A percentile compares a stretch with the other conserved stretches of the same genome.
Conservation (phyloP, 2,329 filamentous ascomycete genomes). For the Scedosporium dehoogii region DNA sequence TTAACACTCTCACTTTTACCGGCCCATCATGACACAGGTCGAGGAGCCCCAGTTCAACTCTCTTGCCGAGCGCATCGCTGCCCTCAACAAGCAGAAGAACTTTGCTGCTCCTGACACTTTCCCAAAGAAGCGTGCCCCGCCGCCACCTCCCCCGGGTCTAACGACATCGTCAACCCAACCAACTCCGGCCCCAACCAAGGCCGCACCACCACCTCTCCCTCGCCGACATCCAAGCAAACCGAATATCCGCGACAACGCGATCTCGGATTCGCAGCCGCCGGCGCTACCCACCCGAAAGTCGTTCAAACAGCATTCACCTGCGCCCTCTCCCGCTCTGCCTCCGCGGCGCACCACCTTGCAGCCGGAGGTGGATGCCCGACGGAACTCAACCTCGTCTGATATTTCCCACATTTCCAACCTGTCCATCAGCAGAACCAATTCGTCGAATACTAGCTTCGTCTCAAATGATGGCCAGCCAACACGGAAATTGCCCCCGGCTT, state of each 20-base stretch:
- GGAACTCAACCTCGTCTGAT: conserved; percentile 49
- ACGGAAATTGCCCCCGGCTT: conserved; percentile 45
- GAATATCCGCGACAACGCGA: background rate
- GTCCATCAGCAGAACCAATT: conserved; percentile 36
- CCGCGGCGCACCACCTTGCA: conserved; percentile 5
- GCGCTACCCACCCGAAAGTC: background rate
- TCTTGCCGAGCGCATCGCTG: conserved; percentile 53
- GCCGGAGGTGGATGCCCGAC: conserved; percentile 23
- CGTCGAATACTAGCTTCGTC: conserved; percentile 33
- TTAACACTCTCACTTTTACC: background rate
- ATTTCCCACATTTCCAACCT: conserved; percentile 42
- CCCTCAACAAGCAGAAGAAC: conserved; percentile 52
- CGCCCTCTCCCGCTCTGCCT: background rate
- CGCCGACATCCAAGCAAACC: conserved; percentile 22
- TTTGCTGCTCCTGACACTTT: conserved; percentile 21
- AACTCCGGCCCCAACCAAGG: conserved; percentile 23
- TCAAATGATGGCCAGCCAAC: conserved; percentile 28
- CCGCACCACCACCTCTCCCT: conserved; percentile 27
- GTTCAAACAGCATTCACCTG: background rate
- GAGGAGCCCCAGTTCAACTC: conserved; percentile 53
- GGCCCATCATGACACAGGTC: conserved; percentile 42
- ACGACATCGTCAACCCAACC: conserved; percentile 2
- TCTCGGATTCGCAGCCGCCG: background rate
- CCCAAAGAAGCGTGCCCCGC: conserved; percentile 30
- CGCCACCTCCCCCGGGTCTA: conserved; percentile 17